These are phyloP conservation scores for Alternaria solani DNA, from an alignment of 2,329 filamentous ascomycete genomes.

Conservation along the genomic window DNA sequence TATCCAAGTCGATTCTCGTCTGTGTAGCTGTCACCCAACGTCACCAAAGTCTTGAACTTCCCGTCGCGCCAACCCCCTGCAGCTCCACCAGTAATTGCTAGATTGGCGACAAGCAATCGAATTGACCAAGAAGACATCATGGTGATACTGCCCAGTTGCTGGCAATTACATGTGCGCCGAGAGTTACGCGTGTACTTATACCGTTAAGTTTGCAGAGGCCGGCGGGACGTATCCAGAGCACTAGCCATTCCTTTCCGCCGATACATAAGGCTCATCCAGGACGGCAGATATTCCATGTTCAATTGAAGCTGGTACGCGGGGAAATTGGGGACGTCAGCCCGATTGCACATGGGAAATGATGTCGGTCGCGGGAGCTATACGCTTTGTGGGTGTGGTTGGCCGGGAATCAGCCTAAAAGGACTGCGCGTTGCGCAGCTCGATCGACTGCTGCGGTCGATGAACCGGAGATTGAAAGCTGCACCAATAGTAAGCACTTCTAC, in stretches of 20 bases:
- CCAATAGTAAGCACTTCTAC: background rate
- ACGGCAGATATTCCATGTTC: conserved; percentile 11
- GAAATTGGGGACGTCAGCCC: conserved; percentile 23
- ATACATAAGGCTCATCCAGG: conserved; percentile 9
- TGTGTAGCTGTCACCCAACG: conserved; percentile 80
- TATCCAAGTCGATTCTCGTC: conserved; percentile 74
- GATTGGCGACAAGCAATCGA: conserved; percentile 29
- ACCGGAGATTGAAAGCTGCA: background rate
- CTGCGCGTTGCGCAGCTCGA: conserved; percentile 1
- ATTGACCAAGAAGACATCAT: conserved; percentile 35
- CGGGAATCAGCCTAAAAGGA: conserved; percentile 41
- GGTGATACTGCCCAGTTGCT: conserved; percentile 12
- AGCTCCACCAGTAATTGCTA: conserved; percentile 29
- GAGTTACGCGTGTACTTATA: conserved; percentile 27
- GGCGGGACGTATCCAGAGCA: conserved; percentile 10
- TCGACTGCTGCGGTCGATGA: conserved; percentile 1
- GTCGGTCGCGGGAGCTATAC: conserved; percentile 26
- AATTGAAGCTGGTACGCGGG: conserved; percentile 26
- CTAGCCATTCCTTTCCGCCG: conserved; percentile 25
- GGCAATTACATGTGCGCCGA: background rate
- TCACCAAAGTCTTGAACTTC: conserved; percentile 69
- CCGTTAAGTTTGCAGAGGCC: conserved; percentile 4
- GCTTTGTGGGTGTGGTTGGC: conserved; percentile 21
- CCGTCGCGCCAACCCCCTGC: conserved; percentile 50
- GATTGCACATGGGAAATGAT: conserved; percentile 22